A percentile compares a stretch with the other conserved stretches of the same genome.
Evolutionary conservation across 495 filamentous ascomycete species (phyloP).

Genomic region (Hypoxylon subgilvum): DNA sequence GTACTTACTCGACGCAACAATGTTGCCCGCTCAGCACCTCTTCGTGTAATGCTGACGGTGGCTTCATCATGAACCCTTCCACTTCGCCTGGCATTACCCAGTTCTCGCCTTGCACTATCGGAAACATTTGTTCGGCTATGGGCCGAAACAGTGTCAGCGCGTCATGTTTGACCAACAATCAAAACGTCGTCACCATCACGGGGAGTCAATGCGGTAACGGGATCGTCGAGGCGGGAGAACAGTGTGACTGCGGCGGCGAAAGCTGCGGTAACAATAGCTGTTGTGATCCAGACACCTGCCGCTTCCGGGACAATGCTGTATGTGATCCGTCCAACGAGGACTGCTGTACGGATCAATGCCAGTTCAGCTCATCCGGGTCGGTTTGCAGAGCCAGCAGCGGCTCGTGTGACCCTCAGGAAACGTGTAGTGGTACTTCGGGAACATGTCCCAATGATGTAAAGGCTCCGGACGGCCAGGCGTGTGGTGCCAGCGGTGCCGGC

Average conservation of each 20-base stretch:
- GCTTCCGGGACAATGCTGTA: constrained; percentile 74
- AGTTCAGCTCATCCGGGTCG: constrained; percentile 67
- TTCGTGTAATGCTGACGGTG: constrained; percentile 74
- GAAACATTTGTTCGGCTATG: constrained; percentile 94
- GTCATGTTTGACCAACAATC: constrained; percentile 79
- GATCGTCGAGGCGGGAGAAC: constrained; percentile 91
- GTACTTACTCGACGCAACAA: constrained; percentile 68
- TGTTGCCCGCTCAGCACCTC: constrained; percentile 80
- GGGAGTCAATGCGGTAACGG: constrained; percentile 93
- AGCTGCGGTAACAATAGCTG: constrained; percentile 76
- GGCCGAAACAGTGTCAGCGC: constrained; percentile 78
- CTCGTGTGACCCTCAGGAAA: constrained; percentile 82
- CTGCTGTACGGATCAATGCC: constrained; percentile 79
- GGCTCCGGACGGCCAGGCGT: constrained; percentile 70
- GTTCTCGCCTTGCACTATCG: constrained; percentile 88
- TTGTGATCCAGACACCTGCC: constrained; percentile 88
- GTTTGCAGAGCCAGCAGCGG: constrained; percentile 83
- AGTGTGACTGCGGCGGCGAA: constrained; percentile 91
- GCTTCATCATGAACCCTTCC: constrained; percentile 95
- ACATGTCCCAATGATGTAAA: constrained; percentile 75
- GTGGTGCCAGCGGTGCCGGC: constrained; percentile 61
- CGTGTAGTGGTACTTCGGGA: constrained; percentile 73
- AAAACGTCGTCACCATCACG: constrained; percentile 81
- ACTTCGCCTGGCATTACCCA: constrained; percentile 70
- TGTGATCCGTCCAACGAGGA: constrained; percentile 93